A percentile compares a stretch with the other conserved stretches of the same genome.
Evolutionary conservation across 495 filamentous ascomycete genomes (phyloP).

Genomic region (Penicillium arizonense): DNA sequence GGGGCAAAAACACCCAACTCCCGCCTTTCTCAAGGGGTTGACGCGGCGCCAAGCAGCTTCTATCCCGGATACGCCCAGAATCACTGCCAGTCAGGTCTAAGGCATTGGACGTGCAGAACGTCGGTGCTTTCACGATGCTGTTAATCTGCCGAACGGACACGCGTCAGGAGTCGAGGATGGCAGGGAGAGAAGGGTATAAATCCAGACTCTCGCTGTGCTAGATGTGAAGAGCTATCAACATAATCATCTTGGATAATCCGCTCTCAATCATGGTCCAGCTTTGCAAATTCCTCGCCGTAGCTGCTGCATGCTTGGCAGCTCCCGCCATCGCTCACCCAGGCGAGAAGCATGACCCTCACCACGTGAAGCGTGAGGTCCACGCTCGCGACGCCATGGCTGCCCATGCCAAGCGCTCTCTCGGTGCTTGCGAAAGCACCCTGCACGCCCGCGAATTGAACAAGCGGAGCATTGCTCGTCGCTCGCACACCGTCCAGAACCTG

Average conservation of each 20-base stretch:
- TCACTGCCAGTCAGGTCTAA: not conserved
- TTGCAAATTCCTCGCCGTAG: constrained; percentile 26
- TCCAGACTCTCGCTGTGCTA: not conserved
- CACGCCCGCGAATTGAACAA: constrained; percentile 28
- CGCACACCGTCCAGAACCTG: constrained; percentile 37
- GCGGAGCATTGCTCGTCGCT: constrained; percentile 37
- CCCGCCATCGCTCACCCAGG: constrained; percentile 33
- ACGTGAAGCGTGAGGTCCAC: constrained; percentile 31
- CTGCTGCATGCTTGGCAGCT: constrained; percentile 21
- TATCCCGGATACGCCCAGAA: not conserved
- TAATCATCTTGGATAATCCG: not conserved
- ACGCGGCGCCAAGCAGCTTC: constrained; percentile 20
- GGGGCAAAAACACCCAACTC: constrained; percentile 6
- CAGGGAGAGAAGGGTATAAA: not conserved
- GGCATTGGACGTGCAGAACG: not conserved
- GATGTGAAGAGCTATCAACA: not conserved
- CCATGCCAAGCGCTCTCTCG: constrained; percentile 25
- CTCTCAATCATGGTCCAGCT: constrained; percentile 20
- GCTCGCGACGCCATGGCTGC: constrained; percentile 28
- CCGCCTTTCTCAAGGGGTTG: not conserved
- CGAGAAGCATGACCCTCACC: constrained; percentile 35
- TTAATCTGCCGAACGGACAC: not conserved
- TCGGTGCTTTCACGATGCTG: not conserved
- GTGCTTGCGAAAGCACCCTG: constrained; percentile 24
- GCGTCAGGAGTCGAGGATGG: not conserved